Conservation (phyloP, 1,284 basidiomycete genomes). For the Melampsora medusae region DNA sequence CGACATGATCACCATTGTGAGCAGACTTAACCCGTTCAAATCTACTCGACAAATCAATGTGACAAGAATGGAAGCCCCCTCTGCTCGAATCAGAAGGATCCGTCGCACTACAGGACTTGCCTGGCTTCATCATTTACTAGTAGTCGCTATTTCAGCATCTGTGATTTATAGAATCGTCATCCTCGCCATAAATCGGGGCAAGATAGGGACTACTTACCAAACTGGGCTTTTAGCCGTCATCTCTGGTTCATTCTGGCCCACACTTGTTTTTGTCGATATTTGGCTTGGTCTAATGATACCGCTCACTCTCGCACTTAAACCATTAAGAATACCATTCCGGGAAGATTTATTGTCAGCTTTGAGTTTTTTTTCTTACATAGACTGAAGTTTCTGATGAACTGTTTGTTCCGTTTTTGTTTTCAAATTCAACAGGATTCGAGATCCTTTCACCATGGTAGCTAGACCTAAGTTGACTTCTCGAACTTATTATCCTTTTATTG, state of each 20-base stretch:
- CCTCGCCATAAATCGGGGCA: not conserved
- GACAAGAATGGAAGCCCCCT: not conserved
- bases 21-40: not conserved
- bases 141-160: not conserved
- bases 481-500: not conserved
- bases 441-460: slow-evolving; percentile 7
- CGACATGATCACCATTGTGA: not conserved
- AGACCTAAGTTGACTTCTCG: slow-evolving; percentile 5
- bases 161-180: not conserved
- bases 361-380: not conserved
- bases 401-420: not conserved
- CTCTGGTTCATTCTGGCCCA: slow-evolving; percentile 7
- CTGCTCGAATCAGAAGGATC: not conserved
- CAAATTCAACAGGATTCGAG: not conserved
- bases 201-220: not conserved
- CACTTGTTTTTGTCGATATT: not conserved
- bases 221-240: slow-evolving; percentile 5
- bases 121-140: not conserved
- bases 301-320: not conserved
- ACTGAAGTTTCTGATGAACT: not conserved
- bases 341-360: slow-evolving; percentile 2
- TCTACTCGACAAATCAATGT: not conserved
- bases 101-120: not conserved
- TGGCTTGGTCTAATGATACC: not conserved
- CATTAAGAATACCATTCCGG: not conserved